These are phyloP conservation scores for Penicillium egyptiacum DNA, from an alignment of 495 filamentous ascomycete species.

Conservation along the genomic window DNA sequence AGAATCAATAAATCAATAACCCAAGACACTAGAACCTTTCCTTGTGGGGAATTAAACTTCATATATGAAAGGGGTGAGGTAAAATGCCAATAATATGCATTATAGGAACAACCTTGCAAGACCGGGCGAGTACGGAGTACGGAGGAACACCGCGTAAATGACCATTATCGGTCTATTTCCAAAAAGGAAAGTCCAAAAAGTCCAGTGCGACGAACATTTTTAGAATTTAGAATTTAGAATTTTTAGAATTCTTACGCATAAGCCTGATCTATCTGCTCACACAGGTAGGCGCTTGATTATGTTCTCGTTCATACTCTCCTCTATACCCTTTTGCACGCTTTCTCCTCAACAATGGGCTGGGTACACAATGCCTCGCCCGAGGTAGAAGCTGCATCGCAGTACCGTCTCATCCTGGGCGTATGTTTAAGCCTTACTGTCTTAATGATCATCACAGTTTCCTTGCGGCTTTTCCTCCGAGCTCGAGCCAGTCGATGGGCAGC, in stretches of 20 bases:
- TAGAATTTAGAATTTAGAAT: background rate
- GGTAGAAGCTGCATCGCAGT: slow-evolving; percentile 41
- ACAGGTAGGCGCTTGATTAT: background rate
- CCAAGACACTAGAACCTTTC: background rate
- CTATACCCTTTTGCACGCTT: background rate
- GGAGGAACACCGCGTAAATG: background rate
- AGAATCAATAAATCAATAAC: background rate
- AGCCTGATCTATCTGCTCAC: background rate
- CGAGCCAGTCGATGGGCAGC: slow-evolving; percentile 39
- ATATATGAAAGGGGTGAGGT: background rate
- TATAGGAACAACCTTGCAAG: background rate
- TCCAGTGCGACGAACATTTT: background rate
- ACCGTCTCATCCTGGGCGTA: slow-evolving; percentile 43
- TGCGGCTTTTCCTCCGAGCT: slow-evolving; percentile 39
- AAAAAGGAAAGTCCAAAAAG: background rate
- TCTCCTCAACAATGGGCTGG: slow-evolving; percentile 39
- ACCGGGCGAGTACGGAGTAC: background rate
- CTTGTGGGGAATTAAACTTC: background rate
- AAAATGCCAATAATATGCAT: background rate
- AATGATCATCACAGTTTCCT: slow-evolving; percentile 37
- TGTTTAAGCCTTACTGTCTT: slow-evolving; percentile 44
- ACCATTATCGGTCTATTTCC: background rate
- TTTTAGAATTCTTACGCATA: too few species aligned
- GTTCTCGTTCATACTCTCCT: background rate
- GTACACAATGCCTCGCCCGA: slow-evolving; percentile 45